A percentile compares a stretch with the other conserved stretches of the same genome.
Conservation (phyloP, 2,329 filamentous ascomycete species). For the Ceratocystis albifundus region DNA sequence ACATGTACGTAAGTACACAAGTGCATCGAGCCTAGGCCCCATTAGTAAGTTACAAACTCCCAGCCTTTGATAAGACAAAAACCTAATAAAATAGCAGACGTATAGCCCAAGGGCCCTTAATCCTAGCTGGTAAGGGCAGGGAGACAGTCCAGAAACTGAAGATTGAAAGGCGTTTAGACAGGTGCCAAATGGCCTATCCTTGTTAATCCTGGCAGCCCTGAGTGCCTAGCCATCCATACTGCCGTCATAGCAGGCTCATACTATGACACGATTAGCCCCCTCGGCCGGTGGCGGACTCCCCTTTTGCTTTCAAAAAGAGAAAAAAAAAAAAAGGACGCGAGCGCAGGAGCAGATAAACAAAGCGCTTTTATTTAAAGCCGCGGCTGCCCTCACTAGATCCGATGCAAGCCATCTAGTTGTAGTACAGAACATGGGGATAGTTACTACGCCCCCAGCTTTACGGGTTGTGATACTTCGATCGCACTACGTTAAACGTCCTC, state of each 20-base stretch:
- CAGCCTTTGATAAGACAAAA: not conserved
- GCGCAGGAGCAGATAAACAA: too few species aligned
- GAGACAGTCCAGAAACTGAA: not conserved
- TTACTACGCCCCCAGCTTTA: not conserved
- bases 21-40: not conserved
- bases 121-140: not conserved
- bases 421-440: not conserved
- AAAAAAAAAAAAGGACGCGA: not conserved
- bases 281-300: not conserved
- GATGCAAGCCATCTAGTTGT: not conserved
- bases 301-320: not conserved
- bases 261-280: not conserved
- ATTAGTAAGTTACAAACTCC: not conserved
- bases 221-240: not conserved
- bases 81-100: not conserved
- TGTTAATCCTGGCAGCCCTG: not conserved
- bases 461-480: not conserved
- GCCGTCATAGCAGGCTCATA: not conserved
- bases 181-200: not conserved
- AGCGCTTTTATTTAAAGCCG: not conserved
- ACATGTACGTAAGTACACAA: not conserved
- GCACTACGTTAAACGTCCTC: not conserved
- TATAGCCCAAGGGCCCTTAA: constrained; percentile 2
- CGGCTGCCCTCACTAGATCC: not conserved
- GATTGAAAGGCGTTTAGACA: not conserved